Conservation (phyloP, 805 yeast species). For the Candida saitoana region DNA sequence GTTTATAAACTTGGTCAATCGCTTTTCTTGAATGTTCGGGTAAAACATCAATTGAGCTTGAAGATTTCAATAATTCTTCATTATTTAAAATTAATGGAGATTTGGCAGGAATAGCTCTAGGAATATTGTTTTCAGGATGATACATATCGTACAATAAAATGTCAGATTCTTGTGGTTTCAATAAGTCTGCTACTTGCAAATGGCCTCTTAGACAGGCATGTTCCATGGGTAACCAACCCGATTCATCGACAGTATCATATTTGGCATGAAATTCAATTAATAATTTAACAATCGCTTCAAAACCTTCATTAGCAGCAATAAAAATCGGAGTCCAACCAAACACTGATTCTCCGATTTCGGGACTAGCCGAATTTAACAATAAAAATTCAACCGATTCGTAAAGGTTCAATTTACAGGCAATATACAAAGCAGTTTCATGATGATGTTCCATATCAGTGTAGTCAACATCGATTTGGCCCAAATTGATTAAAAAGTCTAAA, state of each 20-base stretch:
- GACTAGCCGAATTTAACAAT: conserved; percentile 57
- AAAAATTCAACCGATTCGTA: conserved; percentile 50
- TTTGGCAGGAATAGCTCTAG: conserved; percentile 16
- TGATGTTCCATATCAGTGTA: conserved; percentile 54
- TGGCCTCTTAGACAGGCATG: conserved; percentile 93
- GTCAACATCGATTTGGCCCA: conserved; percentile 61
- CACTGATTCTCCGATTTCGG: conserved; percentile 70
- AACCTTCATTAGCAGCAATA: conserved; percentile 86
- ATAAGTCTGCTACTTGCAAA: conserved; percentile 57
- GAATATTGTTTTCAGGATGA: conserved; percentile 31
- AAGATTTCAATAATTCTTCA: conserved; percentile 12
- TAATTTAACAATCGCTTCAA: conserved; percentile 48
- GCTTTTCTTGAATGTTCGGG: conserved; percentile 30
- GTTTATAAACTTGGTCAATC: conserved; percentile 36
- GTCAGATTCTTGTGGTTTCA: conserved; percentile 45
- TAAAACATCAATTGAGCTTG: conserved; percentile 34
- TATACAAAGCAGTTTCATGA: conserved; percentile 76
- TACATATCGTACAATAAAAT: conserved; percentile 34
- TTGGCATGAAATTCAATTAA: conserved; percentile 54
- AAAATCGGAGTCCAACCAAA: conserved; percentile 96
- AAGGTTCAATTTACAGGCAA: conserved; percentile 66
- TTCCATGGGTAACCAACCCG: conserved; percentile 98
- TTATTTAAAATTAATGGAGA: conserved; percentile 8
- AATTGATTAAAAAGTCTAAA: conserved; percentile 47
- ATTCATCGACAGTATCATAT: conserved; percentile 59